Evolutionary conservation across 1,139 yeast species (phyloP).

Genomic region (Diutina neorugosa): DNA sequence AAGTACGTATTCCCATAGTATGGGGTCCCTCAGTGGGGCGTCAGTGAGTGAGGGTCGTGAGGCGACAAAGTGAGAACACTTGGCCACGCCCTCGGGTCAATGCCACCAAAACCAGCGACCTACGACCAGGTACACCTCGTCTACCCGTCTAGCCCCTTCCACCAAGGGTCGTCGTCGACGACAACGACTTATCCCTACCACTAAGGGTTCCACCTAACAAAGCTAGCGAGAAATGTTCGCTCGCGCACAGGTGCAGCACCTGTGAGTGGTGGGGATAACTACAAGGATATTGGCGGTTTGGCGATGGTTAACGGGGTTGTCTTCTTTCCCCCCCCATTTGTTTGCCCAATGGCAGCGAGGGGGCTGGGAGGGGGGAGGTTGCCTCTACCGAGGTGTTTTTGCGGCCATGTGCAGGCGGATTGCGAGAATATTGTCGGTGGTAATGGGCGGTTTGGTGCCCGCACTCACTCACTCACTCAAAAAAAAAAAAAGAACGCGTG

Average conservation of each 20-base stretch:
- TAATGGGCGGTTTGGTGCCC: not conserved
- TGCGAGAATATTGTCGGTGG: not conserved
- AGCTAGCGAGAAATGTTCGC: not conserved
- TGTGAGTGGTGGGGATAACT: not conserved
- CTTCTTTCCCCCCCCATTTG: too few species aligned
- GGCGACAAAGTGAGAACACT: not conserved
- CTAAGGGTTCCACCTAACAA: not conserved
- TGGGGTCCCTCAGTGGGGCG: not conserved
- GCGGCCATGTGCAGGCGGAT: not conserved
- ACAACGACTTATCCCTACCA: not conserved
- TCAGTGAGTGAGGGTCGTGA: not conserved
- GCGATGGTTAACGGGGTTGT: not conserved
- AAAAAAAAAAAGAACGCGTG: not conserved
- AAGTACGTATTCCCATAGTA: slow-evolving; percentile 2
- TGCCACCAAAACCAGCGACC: not conserved
- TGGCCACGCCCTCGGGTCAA: not conserved
- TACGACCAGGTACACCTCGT: not conserved
- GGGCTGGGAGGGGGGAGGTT: too few species aligned
- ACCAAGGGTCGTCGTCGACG: not conserved
- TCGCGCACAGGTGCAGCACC: not conserved
- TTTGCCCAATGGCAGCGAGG: too few species aligned
- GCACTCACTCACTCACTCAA: not conserved
- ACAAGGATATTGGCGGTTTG: too few species aligned
- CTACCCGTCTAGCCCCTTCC: not conserved
- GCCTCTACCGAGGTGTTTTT: not conserved